Base-by-base conservation (phyloP, 257 asterid species). In the Anisodus tanguticus region DNA sequence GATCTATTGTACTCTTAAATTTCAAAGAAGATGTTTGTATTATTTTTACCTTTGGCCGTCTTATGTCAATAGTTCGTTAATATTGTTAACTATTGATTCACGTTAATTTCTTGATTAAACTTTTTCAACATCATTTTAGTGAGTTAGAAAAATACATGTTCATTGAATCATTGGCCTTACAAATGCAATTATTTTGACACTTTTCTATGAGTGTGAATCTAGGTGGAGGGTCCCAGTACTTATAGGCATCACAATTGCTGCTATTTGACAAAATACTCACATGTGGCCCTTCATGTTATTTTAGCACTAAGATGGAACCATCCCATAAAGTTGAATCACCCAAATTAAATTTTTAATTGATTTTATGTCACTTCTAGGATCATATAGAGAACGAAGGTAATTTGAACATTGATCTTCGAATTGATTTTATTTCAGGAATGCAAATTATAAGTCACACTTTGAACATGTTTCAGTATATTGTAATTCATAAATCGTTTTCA, bases 181-280 rank as follows among this genome's bases (percentile, higher is more conserved):
- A 74, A 6, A 76, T 76, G 22, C 81, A 76, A 76, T 76, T 76
- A 51, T 76, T 76, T 76, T 76, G 81, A 76, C 10, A 51, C 81
- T 76, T 51, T 31, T 31, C 41, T 19, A 1, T 19, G 80, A 72
- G 60, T 72, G 60, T 45, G 17, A 71, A 71, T 41, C 3, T 45
- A n/a, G 79, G 19, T n/a, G 60, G 47, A 13, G 47, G 64, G 81
- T 53, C 81, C 60, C 9, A 11, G 8, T 76, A 76, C 81, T 51
- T 51, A 37, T 76, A 12, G 49, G 45, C 81, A 74, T 76, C 26
- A 22, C 63, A 51, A 74, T 47, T 74, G 63, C 45, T 49, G 13
- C 63, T 76, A 49, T 76, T 76, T 76, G 81, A 51, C 47, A 51
- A 3, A 43, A 51, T 43, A 49, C 81, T 13, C 64, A 7, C 26